These are phyloP conservation scores for Gleditsia sinensis DNA, from an alignment of 306 rosid genomes.

Conservation along the genomic window DNA sequence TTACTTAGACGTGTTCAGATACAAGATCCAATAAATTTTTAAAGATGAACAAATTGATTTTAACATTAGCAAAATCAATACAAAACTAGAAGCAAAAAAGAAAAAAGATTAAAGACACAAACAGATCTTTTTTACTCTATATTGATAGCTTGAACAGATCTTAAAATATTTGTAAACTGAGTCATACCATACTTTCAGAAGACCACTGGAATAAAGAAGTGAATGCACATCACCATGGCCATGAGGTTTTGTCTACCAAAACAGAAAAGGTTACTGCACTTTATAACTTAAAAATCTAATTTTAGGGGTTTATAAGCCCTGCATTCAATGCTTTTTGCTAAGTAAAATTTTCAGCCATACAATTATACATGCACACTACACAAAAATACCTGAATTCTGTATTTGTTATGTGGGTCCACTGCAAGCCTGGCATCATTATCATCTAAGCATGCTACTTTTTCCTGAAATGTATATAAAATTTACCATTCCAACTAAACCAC, in stretches of 20 bases:
- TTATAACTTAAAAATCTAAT: slow-evolving; percentile 6
- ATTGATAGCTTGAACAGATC: slow-evolving; percentile 4
- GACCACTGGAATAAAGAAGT: slow-evolving; percentile 91
- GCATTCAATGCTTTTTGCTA: slow-evolving; percentile 18
- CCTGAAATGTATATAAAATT: slow-evolving; percentile 53
- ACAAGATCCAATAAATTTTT: slow-evolving; percentile 19
- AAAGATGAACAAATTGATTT: not conserved
- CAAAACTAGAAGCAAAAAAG: not conserved
- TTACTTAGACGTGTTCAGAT: slow-evolving; percentile 5
- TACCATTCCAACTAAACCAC: slow-evolving; percentile 14
- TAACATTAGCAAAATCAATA: not conserved
- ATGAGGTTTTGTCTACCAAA: slow-evolving; percentile 91
- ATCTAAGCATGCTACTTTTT: slow-evolving; percentile 94
- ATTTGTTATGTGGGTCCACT: slow-evolving; percentile 72
- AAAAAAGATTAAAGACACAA: not conserved
- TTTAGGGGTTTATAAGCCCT: not conserved
- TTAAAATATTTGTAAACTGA: slow-evolving; percentile 24
- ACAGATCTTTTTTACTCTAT: not conserved
- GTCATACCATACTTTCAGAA: slow-evolving; percentile 79
- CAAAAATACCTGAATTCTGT: slow-evolving; percentile 80
- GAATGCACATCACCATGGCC: slow-evolving; percentile 98
- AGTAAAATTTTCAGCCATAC: slow-evolving; percentile 13
- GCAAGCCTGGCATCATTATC: slow-evolving; percentile 97
- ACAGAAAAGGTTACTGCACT: slow-evolving; percentile 38
- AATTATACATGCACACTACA: slow-evolving; percentile 15